Conservation (phyloP, 2,329 filamentous ascomycete species). For the Ambrosiella beaveri region DNA sequence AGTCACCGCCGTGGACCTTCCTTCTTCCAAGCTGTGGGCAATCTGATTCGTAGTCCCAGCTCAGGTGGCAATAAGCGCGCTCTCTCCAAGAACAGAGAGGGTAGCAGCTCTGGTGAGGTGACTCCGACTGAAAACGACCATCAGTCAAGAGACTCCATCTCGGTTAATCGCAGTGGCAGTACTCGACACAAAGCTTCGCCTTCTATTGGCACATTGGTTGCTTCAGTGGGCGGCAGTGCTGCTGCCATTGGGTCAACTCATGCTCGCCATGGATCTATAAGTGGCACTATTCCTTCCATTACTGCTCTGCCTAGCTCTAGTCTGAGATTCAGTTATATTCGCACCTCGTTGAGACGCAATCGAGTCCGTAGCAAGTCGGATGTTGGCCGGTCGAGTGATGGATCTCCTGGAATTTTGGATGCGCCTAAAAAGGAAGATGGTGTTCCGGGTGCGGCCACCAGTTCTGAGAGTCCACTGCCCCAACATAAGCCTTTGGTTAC, state of each 20-base stretch:
- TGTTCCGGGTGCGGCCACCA: conserved; percentile 33
- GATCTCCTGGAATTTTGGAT: conserved; percentile 28
- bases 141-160: conserved; percentile 25
- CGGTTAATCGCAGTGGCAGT: conserved; percentile 23
- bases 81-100: not conserved
- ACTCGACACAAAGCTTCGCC: conserved; percentile 34
- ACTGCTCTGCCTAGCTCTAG: conserved; percentile 36
- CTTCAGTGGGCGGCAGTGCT: conserved; percentile 35
- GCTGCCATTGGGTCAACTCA: conserved; percentile 40
- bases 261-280: conserved; percentile 35
- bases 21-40: conserved; percentile 22
- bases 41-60: conserved; percentile 34
- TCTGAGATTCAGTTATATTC: conserved; percentile 18
- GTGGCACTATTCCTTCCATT: conserved; percentile 22
- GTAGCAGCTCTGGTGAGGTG: conserved; percentile 1
- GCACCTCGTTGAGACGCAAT: conserved; percentile 19
- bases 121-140: conserved; percentile 6
- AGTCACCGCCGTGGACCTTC: conserved; percentile 23
- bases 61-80: conserved; percentile 16
- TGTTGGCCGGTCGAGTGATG: conserved; percentile 24
- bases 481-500: not conserved
- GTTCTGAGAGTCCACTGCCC: conserved; percentile 7
- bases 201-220: conserved; percentile 39
- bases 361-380: conserved; percentile 40
- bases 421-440: conserved; percentile 37